Evolutionary conservation across 306 rosid genomes (phyloP), one percentile per base, ranked within the genome.

Genomic region (Ormosia emarginata): DNA sequence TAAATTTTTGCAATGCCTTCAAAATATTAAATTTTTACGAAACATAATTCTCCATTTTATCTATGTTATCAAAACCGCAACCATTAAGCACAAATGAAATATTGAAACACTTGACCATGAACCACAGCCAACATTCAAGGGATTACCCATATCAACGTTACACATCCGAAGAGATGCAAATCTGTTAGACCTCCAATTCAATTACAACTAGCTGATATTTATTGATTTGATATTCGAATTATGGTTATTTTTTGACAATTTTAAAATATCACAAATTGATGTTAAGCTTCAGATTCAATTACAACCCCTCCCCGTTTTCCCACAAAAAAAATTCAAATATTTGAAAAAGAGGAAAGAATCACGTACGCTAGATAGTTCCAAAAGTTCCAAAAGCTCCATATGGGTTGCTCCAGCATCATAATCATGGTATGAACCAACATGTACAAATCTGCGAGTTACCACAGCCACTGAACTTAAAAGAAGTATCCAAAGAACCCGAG

Each of bases 381-480:
- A 44, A 81, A 53, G 58, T 46, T 36, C 40, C 24, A 52, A 44
- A 81, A 65, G 59, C 81, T 29, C 13, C 57, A 49, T 15, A 52
- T 1, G 57, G 61, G 44, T 44, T 39, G 40, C 55, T 49, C 67
- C 78, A 69, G 73, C 36, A 37, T 59, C 46, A 59, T 57, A 57
- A 59, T 15, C 55, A 46, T 11, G 39, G 59, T 59, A 47, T 36
- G 37, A 67, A 69, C 55, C 62, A 52, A 52, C 57, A 56, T 55
- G 77, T 58, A 59, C 56, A 57, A 74, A 76, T 69, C 86, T 76
- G 82, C 78, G 24, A 58, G 67, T 61, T 39, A 69, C 39, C 77
- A 82, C 67, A 46, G 30, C 74, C 78, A 68, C 74, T 4, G 63
- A 65, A 66, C 73, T 50, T 37, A 30, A 15, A 58, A 41, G 66